phyloP scores from a whole-genome alignment of 2,329 filamentous ascomycete genomes.

The Thielaviopsis musarum region DNA sequence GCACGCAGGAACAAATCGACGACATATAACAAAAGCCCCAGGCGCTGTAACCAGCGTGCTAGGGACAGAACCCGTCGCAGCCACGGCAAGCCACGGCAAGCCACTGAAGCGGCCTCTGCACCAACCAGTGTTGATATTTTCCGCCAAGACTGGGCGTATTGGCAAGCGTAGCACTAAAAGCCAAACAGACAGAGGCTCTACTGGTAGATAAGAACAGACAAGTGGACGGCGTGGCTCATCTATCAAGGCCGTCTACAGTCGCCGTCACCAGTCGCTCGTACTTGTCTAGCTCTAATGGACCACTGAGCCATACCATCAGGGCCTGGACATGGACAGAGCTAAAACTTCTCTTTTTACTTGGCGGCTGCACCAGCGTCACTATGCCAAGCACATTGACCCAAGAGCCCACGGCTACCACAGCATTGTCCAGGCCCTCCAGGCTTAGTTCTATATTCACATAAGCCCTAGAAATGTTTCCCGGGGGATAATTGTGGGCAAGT shows the following conservation, averaged over 20 bases:
- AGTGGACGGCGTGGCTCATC: not conserved
- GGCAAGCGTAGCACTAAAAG: not conserved
- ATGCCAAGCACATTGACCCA: slow-evolving; percentile 89
- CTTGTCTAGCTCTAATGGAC: slow-evolving; percentile 49
- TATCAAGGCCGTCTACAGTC: not conserved
- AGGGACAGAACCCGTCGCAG: not conserved
- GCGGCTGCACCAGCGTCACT: slow-evolving; percentile 24
- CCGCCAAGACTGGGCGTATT: not conserved
- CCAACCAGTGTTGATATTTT: not conserved
- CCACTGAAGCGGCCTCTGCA: not conserved
- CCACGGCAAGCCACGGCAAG: not conserved
- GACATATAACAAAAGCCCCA: slow-evolving; percentile 44
- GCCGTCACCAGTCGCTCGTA: slow-evolving; percentile 44
- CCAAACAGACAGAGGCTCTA: not conserved
- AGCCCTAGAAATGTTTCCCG: slow-evolving; percentile 28
- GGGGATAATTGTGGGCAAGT: slow-evolving; percentile 51
- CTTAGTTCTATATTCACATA: slow-evolving; percentile 56
- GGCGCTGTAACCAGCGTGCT: slow-evolving; percentile 31
- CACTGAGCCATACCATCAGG: slow-evolving; percentile 60
- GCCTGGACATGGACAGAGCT: slow-evolving; percentile 44
- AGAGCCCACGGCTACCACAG: slow-evolving; percentile 53
- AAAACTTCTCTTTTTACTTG: not conserved
- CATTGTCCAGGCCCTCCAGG: slow-evolving; percentile 44
- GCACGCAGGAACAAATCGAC: slow-evolving; percentile 41
- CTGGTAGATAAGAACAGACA: not conserved